Evolutionary conservation across 208 protist genomes (phyloP).

Genomic region (Crithidia expoeki): DNA sequence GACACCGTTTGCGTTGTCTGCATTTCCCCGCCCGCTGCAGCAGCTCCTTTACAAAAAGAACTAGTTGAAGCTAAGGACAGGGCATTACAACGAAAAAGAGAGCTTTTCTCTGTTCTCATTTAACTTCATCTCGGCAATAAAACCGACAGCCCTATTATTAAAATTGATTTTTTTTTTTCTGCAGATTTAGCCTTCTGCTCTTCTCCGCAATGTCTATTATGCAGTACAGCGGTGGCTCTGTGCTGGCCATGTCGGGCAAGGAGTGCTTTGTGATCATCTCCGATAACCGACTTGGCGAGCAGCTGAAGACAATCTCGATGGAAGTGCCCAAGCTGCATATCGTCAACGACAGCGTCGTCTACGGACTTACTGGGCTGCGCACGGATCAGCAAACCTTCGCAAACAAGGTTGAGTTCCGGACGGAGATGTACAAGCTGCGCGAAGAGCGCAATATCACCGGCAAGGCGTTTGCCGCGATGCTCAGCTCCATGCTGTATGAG

Average conservation of each 20-base stretch:
- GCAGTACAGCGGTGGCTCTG: slow-evolving; percentile 96
- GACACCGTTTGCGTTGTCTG: too few relatives aligned
- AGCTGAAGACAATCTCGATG: slow-evolving; percentile 95
- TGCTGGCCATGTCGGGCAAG: slow-evolving; percentile 98
- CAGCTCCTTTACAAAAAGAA: too few relatives aligned
- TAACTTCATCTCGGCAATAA: too few relatives aligned
- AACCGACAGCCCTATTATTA: too few relatives aligned
- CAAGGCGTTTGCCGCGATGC: slow-evolving; percentile 82
- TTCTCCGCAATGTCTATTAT: slow-evolving; percentile 86
- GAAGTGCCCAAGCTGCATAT: slow-evolving; percentile 96
- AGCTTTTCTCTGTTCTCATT: too few relatives aligned
- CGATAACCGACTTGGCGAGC: slow-evolving; percentile 96
- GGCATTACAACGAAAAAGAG: too few relatives aligned
- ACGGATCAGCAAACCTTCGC: slow-evolving; percentile 97
- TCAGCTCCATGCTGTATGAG: slow-evolving; percentile 92
- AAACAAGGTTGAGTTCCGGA: slow-evolving; percentile 87
- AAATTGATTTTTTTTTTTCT: slow-evolving; percentile 1
- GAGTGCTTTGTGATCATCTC: slow-evolving; percentile 98
- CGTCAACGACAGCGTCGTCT: slow-evolving; percentile 94
- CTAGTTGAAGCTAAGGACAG: too few relatives aligned
- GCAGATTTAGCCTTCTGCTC: not conserved
- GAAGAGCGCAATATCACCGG: slow-evolving; percentile 91
- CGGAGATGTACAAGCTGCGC: slow-evolving; percentile 90
- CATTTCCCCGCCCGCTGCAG: too few relatives aligned
- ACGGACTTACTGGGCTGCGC: slow-evolving; percentile 96